Conservation (phyloP, 1,139 yeast species). For the Wickerhamomyces sp. region DNA sequence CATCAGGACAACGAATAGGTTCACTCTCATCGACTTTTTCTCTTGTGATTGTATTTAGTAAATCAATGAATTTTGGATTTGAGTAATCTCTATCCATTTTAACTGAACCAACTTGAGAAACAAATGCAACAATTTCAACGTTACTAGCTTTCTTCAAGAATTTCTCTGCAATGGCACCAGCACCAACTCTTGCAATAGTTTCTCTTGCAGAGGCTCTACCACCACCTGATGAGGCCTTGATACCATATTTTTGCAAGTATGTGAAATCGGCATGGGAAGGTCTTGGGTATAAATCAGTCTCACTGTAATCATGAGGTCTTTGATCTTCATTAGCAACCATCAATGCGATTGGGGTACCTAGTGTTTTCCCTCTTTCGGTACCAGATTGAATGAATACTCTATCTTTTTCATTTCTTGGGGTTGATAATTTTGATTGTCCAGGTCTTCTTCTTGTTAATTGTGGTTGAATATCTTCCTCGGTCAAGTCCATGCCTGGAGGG, state of each 20-base stretch:
- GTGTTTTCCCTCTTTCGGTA: conserved; percentile 82
- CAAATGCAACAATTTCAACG: conserved; percentile 96
- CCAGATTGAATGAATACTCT: conserved; percentile 91
- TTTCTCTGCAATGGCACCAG: conserved; percentile 97
- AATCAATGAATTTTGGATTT: conserved; percentile 56
- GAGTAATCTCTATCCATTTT: conserved; percentile 71
- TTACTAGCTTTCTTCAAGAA: conserved; percentile 68
- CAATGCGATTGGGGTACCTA: conserved; percentile 97
- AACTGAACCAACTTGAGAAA: conserved; percentile 79
- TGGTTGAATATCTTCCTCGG: conserved; percentile 89
- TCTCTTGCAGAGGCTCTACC: conserved; percentile 97
- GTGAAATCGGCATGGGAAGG: conserved; percentile 98
- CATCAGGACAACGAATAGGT: conserved; percentile 92
- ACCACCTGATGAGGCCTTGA: conserved; percentile 93
- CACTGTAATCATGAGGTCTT: conserved; percentile 92
- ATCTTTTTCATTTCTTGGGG: conserved; percentile 96
- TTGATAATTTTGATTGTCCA: conserved; percentile 86
- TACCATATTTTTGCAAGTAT: conserved; percentile 83
- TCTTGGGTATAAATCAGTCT: conserved; percentile 91
- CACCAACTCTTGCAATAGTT: conserved; percentile 97
- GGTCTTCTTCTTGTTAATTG: conserved; percentile 97
- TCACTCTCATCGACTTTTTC: conserved; percentile 84
- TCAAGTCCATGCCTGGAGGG: conserved; percentile 86
- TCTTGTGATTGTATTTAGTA: conserved; percentile 74
- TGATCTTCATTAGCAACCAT: conserved; percentile 90